phyloP scores from a whole-genome alignment of 805 yeast genomes.

The Starmerella geochares region DNA sequence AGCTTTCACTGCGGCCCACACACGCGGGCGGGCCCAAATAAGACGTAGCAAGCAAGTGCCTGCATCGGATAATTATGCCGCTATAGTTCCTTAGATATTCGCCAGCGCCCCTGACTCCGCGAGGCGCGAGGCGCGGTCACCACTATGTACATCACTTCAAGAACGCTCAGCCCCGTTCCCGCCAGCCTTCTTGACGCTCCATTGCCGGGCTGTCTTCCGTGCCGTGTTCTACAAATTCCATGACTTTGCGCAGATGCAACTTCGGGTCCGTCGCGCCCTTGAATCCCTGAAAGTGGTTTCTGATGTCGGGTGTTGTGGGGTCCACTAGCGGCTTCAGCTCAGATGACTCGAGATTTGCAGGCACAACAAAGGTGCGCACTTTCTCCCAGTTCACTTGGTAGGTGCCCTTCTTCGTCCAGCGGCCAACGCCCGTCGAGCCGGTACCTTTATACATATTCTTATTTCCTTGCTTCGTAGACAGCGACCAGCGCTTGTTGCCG shows the following conservation, averaged over 20 bases:
- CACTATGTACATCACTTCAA: background rate
- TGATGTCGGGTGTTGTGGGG: constrained; percentile 57
- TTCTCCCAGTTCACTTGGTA: constrained; percentile 72
- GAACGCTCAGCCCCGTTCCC: constrained; percentile 24
- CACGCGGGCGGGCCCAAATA: no score
- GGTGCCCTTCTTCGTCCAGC: constrained; percentile 58
- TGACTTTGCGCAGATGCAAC: constrained; percentile 59
- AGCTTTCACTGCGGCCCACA: no score
- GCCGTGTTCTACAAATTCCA: constrained; percentile 70
- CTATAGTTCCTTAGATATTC: no score
- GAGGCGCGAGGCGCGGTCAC: background rate
- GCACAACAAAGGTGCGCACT: constrained; percentile 85
- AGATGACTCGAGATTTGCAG: constrained; percentile 36
- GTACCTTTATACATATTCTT: constrained; percentile 94
- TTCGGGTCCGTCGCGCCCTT: constrained; percentile 62
- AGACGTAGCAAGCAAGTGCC: no score
- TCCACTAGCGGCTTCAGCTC: constrained; percentile 67
- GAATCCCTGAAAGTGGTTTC: constrained; percentile 61
- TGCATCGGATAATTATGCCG: no score
- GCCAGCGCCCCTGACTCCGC: no score
- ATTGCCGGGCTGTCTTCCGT: constrained; percentile 27
- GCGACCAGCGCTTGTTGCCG: constrained; percentile 69
- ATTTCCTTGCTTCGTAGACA: constrained; percentile 90
- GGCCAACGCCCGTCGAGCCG: constrained; percentile 86
- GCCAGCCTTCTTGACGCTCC: constrained; percentile 26